A percentile compares a stretch with the other conserved stretches of the same genome.
Evolutionary conservation across 345 rosid genomes (phyloP).

Genomic region (Turnera subulata): DNA sequence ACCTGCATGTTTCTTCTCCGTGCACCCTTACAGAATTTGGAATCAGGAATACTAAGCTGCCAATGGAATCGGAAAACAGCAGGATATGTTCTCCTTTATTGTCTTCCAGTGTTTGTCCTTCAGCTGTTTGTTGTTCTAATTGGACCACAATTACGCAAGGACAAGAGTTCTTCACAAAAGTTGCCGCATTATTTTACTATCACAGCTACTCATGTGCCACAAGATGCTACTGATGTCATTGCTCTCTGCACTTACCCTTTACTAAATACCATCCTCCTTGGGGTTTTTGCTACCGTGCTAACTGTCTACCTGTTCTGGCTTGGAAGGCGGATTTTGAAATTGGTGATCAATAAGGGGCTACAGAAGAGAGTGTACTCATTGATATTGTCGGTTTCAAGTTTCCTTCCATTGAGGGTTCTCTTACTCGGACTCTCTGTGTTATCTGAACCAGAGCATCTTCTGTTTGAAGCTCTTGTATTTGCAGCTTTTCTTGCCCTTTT

Average conservation of each 20-base stretch:
- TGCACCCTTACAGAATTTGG: conserved; percentile 75
- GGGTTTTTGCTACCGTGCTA: conserved; percentile 60
- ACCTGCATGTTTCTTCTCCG: conserved; percentile 82
- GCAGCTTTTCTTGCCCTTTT: conserved; percentile 70
- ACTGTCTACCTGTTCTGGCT: conserved; percentile 84
- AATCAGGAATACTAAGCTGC: conserved; percentile 57
- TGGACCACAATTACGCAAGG: conserved; percentile 56
- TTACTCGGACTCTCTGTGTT: conserved; percentile 80
- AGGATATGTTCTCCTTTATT: conserved; percentile 55
- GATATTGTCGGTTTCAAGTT: conserved; percentile 74
- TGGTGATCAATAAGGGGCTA: conserved; percentile 90
- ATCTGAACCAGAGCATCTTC: conserved; percentile 55
- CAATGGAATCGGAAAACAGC: conserved; percentile 82
- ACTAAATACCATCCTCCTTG: conserved; percentile 77
- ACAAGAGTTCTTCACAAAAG: conserved; percentile 33
- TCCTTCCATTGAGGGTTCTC: conserved; percentile 79
- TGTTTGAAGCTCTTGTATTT: conserved; percentile 80
- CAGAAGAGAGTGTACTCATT: conserved; percentile 83
- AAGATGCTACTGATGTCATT: conserved; percentile 25
- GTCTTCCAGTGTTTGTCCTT: conserved; percentile 76
- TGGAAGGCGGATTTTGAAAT: conserved; percentile 74
- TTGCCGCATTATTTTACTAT: conserved; percentile 73
- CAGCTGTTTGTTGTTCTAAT: conserved; percentile 68
- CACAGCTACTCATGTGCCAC: conserved; percentile 28
- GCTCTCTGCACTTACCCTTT: conserved; percentile 90